Base-by-base conservation (phyloP, 192 early-diverging fungal genomes). In the Lunasporangiospora selenospora region DNA sequence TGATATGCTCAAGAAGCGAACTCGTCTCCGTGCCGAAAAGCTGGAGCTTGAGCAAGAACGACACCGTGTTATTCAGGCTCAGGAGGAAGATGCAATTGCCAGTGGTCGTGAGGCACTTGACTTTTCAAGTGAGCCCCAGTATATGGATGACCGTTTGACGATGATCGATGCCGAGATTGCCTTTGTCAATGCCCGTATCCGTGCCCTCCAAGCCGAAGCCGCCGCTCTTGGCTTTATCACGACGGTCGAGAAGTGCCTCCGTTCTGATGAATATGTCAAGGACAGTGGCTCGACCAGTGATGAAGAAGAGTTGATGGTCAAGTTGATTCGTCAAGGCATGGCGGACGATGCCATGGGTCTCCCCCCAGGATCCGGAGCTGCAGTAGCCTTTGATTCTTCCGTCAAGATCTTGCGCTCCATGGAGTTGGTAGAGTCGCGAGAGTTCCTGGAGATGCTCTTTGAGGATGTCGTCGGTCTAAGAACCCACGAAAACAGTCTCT, bases 81-180 rank as follows among this genome's bases (percentile, higher is more conserved):
- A 87, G 41, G 58, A 70, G 26, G 61, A 66, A 30, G 65, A 54
- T 4, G 60, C 70, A 4, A 52, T 75, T 8, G 51, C 73, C 21
- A 57, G 58, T 27, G 69, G 69, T 5, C 34, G 60, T 15, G 18
- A 61, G 24, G n/a, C 63, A 54, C 59, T 73, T 16, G 69, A 73
- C 59, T 73, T 73, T 62, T 53, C 60, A 5, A 56, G 58, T 23
- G 69, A 73, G 30, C 69, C 69, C 13, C 79, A 82, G 53, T 76
- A 81, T 30, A 78, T 87, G 64, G 85, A 88, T 54, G 86, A 85
- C 29, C 76, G 79, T 6, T 59, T 88, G 41, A 78, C 81, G 18
- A 63, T 82, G 49, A 81, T 88, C n/a, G 75, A 75, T 37, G 82
- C 81, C 10, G 85, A 87, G 43, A 76, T 88, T n/a, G 42, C 76